Conservation (phyloP, 2,329 filamentous ascomycete genomes). For the Verruconis gallopava region DNA sequence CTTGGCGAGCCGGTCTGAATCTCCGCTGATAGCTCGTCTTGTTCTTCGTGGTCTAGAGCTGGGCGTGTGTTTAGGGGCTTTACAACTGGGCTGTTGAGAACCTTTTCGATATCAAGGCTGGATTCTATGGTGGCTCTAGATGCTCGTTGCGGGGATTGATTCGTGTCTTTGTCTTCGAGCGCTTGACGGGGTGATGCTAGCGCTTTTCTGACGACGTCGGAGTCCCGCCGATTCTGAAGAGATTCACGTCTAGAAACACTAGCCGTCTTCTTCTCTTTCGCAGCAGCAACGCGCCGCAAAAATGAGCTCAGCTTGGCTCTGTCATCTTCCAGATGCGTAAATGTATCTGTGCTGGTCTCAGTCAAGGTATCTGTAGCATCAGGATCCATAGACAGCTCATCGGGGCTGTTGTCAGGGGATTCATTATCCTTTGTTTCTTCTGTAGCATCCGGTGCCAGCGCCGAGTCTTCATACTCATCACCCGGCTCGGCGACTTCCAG, state of each 20-base stretch:
- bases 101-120: slow-evolving; percentile 2
- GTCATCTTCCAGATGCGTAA: slow-evolving; percentile 28
- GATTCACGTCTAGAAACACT: slow-evolving; percentile 14
- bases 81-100: not conserved
- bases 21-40: slow-evolving; percentile 1
- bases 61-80: not conserved
- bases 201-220: slow-evolving; percentile 32
- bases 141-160: slow-evolving; percentile 33
- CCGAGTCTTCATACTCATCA: not conserved
- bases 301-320: slow-evolving; percentile 37
- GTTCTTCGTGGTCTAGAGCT: not conserved
- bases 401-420: not conserved
- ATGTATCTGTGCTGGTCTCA: not conserved
- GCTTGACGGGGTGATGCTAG: slow-evolving; percentile 32
- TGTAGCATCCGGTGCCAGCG: not conserved
- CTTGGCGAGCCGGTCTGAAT: slow-evolving; percentile 2
- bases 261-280: slow-evolving; percentile 26
- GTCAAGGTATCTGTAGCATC: slow-evolving; percentile 8
- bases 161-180: slow-evolving; percentile 34
- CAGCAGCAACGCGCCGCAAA: slow-evolving; percentile 35
- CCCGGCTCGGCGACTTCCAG: not conserved
- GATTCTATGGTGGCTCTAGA: not conserved
- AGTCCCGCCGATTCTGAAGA: slow-evolving; percentile 32
- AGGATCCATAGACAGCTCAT: slow-evolving; percentile 8
- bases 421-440: slow-evolving; percentile 1